Evolutionary conservation across 148 eudicot species (phyloP).

Genomic region (Chenopodium suecicum): DNA sequence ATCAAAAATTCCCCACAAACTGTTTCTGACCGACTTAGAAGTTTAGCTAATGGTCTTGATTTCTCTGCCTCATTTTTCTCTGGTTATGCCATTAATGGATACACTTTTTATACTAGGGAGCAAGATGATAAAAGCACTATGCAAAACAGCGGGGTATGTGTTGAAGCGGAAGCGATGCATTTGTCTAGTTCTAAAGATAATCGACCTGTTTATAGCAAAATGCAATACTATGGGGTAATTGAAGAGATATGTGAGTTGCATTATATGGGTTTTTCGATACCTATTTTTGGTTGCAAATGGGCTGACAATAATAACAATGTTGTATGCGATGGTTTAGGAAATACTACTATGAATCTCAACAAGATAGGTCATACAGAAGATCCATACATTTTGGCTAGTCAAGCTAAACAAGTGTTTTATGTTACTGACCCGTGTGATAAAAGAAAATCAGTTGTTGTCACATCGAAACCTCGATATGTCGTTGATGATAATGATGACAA

Average conservation of each 20-base stretch:
- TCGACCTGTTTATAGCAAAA: not conserved
- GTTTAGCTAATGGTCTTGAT: conserved; percentile 1
- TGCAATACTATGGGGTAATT: not conserved
- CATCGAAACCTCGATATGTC: not conserved
- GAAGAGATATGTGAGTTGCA: conserved; percentile 1
- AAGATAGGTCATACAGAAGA: conserved; percentile 2
- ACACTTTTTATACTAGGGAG: not conserved
- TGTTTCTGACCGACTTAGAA: not conserved
- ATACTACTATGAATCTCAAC: not conserved
- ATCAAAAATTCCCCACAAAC: not conserved
- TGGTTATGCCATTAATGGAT: not conserved
- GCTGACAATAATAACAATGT: not conserved
- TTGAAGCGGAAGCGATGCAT: not conserved
- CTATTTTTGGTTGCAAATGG: not conserved
- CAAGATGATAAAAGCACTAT: conserved; percentile 5
- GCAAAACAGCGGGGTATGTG: not conserved
- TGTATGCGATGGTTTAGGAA: not conserved
- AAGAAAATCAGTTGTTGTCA: not conserved
- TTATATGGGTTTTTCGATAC: not conserved
- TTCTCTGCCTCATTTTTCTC: not conserved
- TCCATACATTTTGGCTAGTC: conserved; percentile 1
- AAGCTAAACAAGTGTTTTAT: conserved; percentile 10
- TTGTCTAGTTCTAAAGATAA: conserved; percentile 9
- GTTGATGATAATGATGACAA: not conserved
- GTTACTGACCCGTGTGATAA: not conserved